Base-by-base conservation (phyloP, 495 filamentous ascomycete species). In the Cetradonia linearis region DNA sequence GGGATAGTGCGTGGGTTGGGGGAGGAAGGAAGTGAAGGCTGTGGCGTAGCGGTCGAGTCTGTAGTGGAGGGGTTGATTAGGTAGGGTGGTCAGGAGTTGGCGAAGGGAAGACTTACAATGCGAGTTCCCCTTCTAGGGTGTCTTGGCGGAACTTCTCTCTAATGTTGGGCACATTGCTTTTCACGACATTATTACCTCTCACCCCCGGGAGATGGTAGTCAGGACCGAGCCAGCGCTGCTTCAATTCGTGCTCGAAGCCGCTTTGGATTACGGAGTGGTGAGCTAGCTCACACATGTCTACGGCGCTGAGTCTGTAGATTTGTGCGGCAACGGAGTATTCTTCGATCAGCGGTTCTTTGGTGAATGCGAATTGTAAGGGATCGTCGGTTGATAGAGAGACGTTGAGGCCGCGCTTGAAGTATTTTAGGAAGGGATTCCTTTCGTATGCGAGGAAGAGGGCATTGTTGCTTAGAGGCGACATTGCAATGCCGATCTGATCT, bases 391-490 rank as follows among this genome's bases (percentile, higher is more conserved):
- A 96, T 37, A 98, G 76, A 20, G 91, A 96, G 4, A 98, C 91
- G 71, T 97, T 97, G 54, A 98, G 73, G 2, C 93, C 93, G 40
- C 91, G 84, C 68, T 86, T 88, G 74, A 97, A 97, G 72, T 97
- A 98, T 69, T 86, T 87, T 56, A 90, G 80, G 72, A 94, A 97
- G 0, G 93, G 93, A 68, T 98, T 98, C 59, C 95, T 84, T 70
- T 98, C 93, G 69, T 98, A 98, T 23, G 93, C 91, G 42, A 98
- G 77, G 74, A 98, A 98, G 33, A 98, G 72, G 0, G 93, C 93
- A 66, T 98, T 98, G 77, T 98, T 98, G 70, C 89, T 95, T 34
- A 98, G 82, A 30, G 93, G 93, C 11, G 93, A 97, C 93, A 98
- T 98, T 58, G 93, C 93, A 68, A 98, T 93, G 58, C 93, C 93